Percentiles rank a stretch among this genome's conserved stretches.
phyloP scores from a whole-genome alignment of 75 land plant species.

The Pinus tabuliformis region DNA sequence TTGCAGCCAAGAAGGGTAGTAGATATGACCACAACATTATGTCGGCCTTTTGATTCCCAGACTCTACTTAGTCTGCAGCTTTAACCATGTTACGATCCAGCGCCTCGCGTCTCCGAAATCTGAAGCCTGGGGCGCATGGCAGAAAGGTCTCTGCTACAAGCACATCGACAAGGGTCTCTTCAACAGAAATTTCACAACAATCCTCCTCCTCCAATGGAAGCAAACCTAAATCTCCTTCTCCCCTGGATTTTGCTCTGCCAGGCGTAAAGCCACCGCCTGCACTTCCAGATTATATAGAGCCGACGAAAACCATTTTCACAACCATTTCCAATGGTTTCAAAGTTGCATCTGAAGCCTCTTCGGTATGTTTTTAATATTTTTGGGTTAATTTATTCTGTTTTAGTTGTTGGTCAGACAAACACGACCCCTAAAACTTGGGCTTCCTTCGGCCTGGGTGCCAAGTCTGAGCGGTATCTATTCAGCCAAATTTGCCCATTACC shows the following conservation, averaged over 20 bases:
- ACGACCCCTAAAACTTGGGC: too few relatives aligned
- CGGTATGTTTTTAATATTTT: constrained; percentile 10
- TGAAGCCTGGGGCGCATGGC: background rate
- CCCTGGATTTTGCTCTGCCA: constrained; percentile 24
- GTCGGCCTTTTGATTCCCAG: too few relatives aligned
- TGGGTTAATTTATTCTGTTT: too few relatives aligned
- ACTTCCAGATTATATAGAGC: constrained; percentile 23
- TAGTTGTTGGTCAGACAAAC: too few relatives aligned
- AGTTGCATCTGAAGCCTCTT: constrained; percentile 34
- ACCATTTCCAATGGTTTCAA: constrained; percentile 40
- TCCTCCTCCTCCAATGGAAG: constrained; percentile 10
- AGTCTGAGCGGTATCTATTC: too few relatives aligned
- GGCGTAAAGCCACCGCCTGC: constrained; percentile 25
- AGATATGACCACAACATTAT: too few relatives aligned
- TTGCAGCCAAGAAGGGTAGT: too few relatives aligned
- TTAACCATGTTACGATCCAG: too few relatives aligned
- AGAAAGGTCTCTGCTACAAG: constrained; percentile 5
- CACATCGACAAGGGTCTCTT: background rate
- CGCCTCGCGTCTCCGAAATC: too few relatives aligned
- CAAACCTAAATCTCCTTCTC: constrained; percentile 8
- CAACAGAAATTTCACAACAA: background rate
- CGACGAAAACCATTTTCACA: constrained; percentile 25
- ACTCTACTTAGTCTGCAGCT: too few relatives aligned
- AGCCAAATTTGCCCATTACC: too few relatives aligned
- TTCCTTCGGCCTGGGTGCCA: too few relatives aligned